Evolutionary conservation across 352 stramenopile species (phyloP), one percentile per base, ranked within the genome.

Genomic region (Peronosclerospora sorghi): DNA sequence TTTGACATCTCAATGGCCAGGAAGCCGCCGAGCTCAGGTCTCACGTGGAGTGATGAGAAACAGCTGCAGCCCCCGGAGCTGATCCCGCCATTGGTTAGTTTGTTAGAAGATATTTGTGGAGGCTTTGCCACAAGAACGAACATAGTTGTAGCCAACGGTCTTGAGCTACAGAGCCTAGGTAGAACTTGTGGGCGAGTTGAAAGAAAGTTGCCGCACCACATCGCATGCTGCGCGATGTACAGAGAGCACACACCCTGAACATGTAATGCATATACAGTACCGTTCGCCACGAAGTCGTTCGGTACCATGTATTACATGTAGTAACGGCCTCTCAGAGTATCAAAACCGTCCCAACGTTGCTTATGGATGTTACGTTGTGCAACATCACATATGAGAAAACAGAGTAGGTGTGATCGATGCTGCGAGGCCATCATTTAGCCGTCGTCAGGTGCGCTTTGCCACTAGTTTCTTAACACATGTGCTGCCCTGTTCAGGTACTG

Each of bases 401-500:
- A n/a, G n/a, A n/a, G n/a, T n/a, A n/a, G n/a, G n/a, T n/a, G n/a
- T n/a, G n/a, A n/a, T n/a, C n/a, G n/a, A n/a, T n/a, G n/a, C n/a
- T n/a, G n/a, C n/a, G n/a, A n/a, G n/a, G n/a, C n/a, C n/a, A n/a
- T n/a, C n/a, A n/a, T n/a, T 26, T 26, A 26, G 21, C 21, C 6
- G 21, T 26, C n/a, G 32, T 12, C 26, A 10, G 5, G 13, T 1
- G 4, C 2, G 24, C 8, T 14, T 35, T 35, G n/a, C 36, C 23
- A 43, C 44, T 36, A 44, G 21, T 29, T 41, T 24, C 35, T 53
- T 32, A n/a, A 27, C 24, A 43, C 34, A 34, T 23, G 18, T 48
- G 39, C 27, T 32, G 27, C 13, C 3, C 41, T 35, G 49, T 42
- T 53, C 50, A 45, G 37, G 52, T 54, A 48, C 32, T 32, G 42